Base-by-base conservation (phyloP, 352 stramenopile species). In the Pythium folliculosum region DNA sequence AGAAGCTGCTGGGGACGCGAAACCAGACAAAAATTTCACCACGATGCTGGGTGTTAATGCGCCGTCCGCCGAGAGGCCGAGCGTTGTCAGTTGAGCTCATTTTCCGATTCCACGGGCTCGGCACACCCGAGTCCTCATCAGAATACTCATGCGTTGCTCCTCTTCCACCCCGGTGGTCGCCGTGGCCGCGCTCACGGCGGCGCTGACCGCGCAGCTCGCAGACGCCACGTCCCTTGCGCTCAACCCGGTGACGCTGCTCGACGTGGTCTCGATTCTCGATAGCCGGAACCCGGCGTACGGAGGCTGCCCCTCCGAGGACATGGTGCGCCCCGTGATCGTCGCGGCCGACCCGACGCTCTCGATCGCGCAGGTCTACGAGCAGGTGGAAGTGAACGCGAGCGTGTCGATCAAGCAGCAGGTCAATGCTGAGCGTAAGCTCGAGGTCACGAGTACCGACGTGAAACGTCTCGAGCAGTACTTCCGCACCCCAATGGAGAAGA, bases 391-490 rank as follows among this genome's bases (percentile, higher is more conserved):
- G 51, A 57, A 57, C 37, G 51, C 27, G 7, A 40, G 25, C 12
- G 30, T 57, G 6, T 55, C 49, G 8, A 30, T 47, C 32, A n/a
- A 49, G 16, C 13, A 25, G 13, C 49, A 21, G 12, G 8, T 27
- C 4, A 38, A 14, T 22, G 22, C 23, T 10, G 9, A 10, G 17
- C 51, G 17, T 16, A 62, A 63, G 44, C 47, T 60, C 35, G 52
- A 60, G 49, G 52, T 60, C 52, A 60, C 52, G 21, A 73, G 61
- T 32, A 8, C 14, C n/a, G 67, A 73, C 23, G 27, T 73, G 8
- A n/a, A 59, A 37, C 37, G 43, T 5, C 61, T 73, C 22, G 67
- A 73, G 44, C n/a, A 35, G 8, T 55, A 67, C 56, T 73, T 69
- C 37, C 12, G 47, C 14, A 50, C 49, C 25, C 17, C 54, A 4